Conservation (phyloP, 2,329 filamentous ascomycete genomes). For the Pestalotiopsis sp. region DNA sequence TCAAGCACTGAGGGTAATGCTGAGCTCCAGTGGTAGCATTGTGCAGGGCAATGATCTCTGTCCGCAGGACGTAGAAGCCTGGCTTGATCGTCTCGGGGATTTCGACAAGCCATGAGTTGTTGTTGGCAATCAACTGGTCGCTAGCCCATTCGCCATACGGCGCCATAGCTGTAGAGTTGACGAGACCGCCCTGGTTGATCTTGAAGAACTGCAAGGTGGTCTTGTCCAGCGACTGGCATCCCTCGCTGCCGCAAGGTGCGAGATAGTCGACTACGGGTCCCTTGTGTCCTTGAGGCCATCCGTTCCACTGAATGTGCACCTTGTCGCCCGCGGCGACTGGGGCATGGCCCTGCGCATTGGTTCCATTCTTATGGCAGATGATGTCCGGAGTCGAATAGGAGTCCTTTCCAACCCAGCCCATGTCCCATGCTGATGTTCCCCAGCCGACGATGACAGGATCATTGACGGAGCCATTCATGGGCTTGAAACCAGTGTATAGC, state of each 20-base stretch:
- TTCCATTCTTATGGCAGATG: constrained; percentile 36
- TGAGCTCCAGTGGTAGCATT: constrained; percentile 21
- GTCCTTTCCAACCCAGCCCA: constrained; percentile 41
- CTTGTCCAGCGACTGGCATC: constrained; percentile 30
- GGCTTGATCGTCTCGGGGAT: constrained; percentile 31
- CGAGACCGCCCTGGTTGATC: constrained; percentile 27
- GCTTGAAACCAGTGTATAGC: constrained; percentile 26
- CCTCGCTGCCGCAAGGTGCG: constrained; percentile 32
- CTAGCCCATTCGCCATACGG: constrained; percentile 43
- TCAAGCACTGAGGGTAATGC: constrained; percentile 28
- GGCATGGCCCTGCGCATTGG: constrained; percentile 32
- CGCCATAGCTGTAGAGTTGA: constrained; percentile 38
- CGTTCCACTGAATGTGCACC: constrained; percentile 38
- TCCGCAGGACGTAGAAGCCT: constrained; percentile 24
- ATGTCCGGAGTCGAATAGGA: constrained; percentile 36
- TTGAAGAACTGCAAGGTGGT: constrained; percentile 31
- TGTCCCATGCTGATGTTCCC: constrained; percentile 32
- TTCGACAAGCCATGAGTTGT: constrained; percentile 21
- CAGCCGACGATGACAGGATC: constrained; percentile 25
- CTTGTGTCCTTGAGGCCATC: constrained; percentile 38
- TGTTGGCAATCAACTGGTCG: constrained; percentile 47
- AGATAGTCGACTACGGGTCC: constrained; percentile 40
- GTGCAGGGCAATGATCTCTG: constrained; percentile 28
- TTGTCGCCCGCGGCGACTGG: constrained; percentile 34
- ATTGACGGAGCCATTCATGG: constrained; percentile 17